Conservation (phyloP, 305 asterid species). For the Withania somnifera region DNA sequence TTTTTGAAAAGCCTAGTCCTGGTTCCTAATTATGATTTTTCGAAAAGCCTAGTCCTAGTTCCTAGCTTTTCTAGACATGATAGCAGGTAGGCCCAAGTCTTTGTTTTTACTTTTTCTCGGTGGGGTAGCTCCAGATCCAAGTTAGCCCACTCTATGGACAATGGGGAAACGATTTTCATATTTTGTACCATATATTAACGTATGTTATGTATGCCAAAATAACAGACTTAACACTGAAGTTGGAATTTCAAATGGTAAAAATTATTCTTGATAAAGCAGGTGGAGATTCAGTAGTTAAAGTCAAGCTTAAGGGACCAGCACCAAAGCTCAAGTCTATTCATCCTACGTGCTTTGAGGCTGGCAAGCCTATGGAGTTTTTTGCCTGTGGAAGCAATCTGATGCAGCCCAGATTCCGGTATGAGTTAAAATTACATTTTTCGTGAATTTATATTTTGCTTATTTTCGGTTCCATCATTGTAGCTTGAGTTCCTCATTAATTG, state of each 20-base stretch:
- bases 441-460: background rate
- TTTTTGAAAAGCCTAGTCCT: background rate
- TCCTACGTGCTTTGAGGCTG: conserved; percentile 86
- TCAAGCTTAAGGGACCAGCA: conserved; percentile 40
- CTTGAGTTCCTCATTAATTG: background rate
- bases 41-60: background rate
- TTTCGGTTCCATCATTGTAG: background rate
- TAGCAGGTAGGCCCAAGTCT: background rate
- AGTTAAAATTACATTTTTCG: background rate
- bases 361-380: conserved; percentile 74
- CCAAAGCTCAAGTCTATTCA: conserved; percentile 77
- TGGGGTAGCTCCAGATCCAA: background rate
- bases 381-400: conserved; percentile 82
- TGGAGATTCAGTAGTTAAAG: conserved; percentile 46
- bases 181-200: background rate
- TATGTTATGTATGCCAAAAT: background rate
- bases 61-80: background rate
- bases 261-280: conserved; percentile 28
- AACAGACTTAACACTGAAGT: background rate
- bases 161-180: background rate
- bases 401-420: conserved; percentile 76
- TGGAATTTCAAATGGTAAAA: conserved; percentile 4
- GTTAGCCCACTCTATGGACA: background rate
- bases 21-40: background rate
- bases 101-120: background rate